These are phyloP conservation scores for Alnus rubra DNA, from an alignment of 306 rosid species.

Conservation along the genomic window DNA sequence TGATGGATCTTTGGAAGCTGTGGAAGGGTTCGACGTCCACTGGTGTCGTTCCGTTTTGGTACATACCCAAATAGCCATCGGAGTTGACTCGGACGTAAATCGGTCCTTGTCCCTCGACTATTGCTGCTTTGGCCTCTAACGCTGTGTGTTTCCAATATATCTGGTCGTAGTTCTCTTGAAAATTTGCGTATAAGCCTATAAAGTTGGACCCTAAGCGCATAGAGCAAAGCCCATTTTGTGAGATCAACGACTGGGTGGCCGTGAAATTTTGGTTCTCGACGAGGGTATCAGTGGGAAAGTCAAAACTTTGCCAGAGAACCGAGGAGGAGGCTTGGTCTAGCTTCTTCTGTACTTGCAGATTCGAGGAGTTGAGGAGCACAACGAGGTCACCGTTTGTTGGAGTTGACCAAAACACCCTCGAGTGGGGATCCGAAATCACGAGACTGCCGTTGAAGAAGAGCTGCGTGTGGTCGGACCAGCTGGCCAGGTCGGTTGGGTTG, in stretches of 20 bases:
- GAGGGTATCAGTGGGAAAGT: constrained; percentile 66
- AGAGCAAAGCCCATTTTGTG: constrained; percentile 50
- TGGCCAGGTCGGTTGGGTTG: constrained; percentile 35
- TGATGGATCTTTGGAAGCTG: constrained; percentile 44
- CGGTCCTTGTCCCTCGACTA: constrained; percentile 56
- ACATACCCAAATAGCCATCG: constrained; percentile 76
- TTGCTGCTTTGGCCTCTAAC: constrained; percentile 48
- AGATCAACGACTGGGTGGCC: constrained; percentile 39
- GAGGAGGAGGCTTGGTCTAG: neutral
- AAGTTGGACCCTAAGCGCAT: constrained; percentile 54
- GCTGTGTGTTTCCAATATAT: constrained; percentile 63
- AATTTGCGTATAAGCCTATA: constrained; percentile 55
- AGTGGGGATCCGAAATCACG: constrained; percentile 46
- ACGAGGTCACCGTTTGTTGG: constrained; percentile 42
- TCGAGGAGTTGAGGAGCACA: constrained; percentile 64
- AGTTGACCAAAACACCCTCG: constrained; percentile 65
- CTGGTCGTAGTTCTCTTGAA: constrained; percentile 26
- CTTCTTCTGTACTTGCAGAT: constrained; percentile 42
- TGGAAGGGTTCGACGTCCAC: constrained; percentile 65
- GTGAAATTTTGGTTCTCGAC: constrained; percentile 75
- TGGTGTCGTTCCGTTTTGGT: constrained; percentile 60
- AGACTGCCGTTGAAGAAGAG: constrained; percentile 78
- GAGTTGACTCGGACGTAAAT: constrained; percentile 57
- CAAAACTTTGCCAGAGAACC: constrained; percentile 73
- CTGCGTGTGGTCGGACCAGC: constrained; percentile 59